Conservation (phyloP, 352 stramenopile genomes). For the Globisporangium camurandrum region DNA sequence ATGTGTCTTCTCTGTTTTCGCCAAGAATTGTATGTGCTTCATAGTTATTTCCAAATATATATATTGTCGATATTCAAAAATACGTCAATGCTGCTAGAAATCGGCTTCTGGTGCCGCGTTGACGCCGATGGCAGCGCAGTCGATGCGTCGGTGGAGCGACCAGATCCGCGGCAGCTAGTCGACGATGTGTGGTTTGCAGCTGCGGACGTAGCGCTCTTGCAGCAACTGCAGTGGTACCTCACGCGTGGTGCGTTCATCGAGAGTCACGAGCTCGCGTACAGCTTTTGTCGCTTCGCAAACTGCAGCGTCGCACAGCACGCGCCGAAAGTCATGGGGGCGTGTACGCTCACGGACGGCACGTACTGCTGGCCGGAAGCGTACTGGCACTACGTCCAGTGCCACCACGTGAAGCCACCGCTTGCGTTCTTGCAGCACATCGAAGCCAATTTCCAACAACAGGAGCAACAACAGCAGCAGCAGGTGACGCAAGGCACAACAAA, state of each 20-base stretch:
- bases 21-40: too few species aligned
- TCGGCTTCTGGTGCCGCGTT: slow-evolving; percentile 42
- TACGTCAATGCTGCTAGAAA: slow-evolving; percentile 33
- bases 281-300: slow-evolving; percentile 59
- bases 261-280: slow-evolving; percentile 77
- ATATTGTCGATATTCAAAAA: too few species aligned
- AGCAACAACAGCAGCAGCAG: slow-evolving; percentile 15
- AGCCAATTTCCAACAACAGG: slow-evolving; percentile 13
- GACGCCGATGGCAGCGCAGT: slow-evolving; percentile 2
- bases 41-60: too few species aligned
- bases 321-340: slow-evolving; percentile 56
- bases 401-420: slow-evolving; percentile 55
- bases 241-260: slow-evolving; percentile 50
- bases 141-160: slow-evolving; percentile 18
- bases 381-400: slow-evolving; percentile 58
- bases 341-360: slow-evolving; percentile 65
- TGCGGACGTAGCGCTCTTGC: slow-evolving; percentile 14
- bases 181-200: slow-evolving; percentile 39
- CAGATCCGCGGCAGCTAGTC: slow-evolving; percentile 40
- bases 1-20: too few species aligned
- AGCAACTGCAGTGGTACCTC: slow-evolving; percentile 48
- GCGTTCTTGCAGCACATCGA: slow-evolving; percentile 53
- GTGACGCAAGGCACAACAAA: too few species aligned
- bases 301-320: slow-evolving; percentile 29
- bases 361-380: slow-evolving; percentile 78